Base-by-base conservation (phyloP, 352 stramenopile species). In the Globisporangium polare region DNA sequence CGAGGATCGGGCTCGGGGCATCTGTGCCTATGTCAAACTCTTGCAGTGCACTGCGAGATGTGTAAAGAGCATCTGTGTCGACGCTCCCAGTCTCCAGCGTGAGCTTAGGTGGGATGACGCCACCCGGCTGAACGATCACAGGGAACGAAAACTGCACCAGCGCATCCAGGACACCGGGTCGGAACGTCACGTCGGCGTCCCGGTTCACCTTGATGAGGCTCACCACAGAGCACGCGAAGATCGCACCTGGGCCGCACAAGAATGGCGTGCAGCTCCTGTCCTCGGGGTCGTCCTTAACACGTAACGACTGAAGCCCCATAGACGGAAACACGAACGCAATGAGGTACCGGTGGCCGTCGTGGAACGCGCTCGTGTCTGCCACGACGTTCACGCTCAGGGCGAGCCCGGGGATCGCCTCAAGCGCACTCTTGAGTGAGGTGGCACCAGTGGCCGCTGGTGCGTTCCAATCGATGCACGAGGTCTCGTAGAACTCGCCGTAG, bases 11-110 rank as follows among this genome's bases (percentile, higher is more conserved):
- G 61, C 80, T 90, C 0, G 80, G 66, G 49, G 69, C 74, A 2
- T 80, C 65, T 0, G 80, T 63, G 1, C 77, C 80, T 0, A 92
- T 75, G 33, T 92, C 80, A 61, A 92, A 89, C 49, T 83, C 66
- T n/a, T 81, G 69, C 0, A 80, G 22, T 0, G 75, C 68, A 5
- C 77, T 75, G 45, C 78, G 73, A 3, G 71, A 65, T 0, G 72
- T 86, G 53, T 84, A 90, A 1, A 51, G 43, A 0, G 80, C 83
- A 0, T 66, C 37, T 12, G 70, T 58, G 15, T 72, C 64, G 5
- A 69, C 57, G 0, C 49, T 9, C 9, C 77, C 80, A 2, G 71
- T 83, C 26, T 86, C 66, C 8, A 92, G 57, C 6, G 55, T 60
- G 12, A 92, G 59, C 24, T 57, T 75, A 0, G 80, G 70, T 0